Evolutionary conservation across 208 protist genomes (phyloP), one percentile per base, ranked within the genome.

Genomic region (Phytomonas francai): DNA sequence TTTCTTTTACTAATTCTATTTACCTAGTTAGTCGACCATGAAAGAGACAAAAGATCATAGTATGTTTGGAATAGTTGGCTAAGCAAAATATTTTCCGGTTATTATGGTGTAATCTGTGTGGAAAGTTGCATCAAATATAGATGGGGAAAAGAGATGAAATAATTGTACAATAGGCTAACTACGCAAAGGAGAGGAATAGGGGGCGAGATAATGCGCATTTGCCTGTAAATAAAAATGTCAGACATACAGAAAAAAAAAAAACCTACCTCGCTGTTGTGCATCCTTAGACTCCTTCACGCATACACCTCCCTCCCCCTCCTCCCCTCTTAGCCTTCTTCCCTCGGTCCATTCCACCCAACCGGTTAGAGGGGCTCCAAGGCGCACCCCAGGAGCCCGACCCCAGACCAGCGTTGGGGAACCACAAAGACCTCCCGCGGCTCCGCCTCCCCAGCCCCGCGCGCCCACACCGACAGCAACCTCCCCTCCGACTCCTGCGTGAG

Each of bases 321-420:
- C 78, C 22, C 27, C 60, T 56, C 16, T 71, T 51, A 34, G 62
- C 19, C 28, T 63, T 65, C 28, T 45, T 34, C 22, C 71, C 70
- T 2, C 65, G 62, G 4, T 22, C 33, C 22, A 11, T 59, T 39
- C 33, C 8, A 74, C 33, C 12, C 32, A 2, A 22, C 0, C 7
- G 27, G 31, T 22, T 68, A 57, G n/a, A 84, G 7, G 16, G 78
- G 69, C 39, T 89, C 82, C 62, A 95, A 80, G 5, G 80, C 75
- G 73, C 89, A 92, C 36, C 89, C 89, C 14, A 95, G 77, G 61
- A 92, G 73, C 5, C 89, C 89, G 0, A 63, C 68, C n/a, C 89
- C 89, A 0, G 31, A 32, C 89, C 89, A 92, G 16, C 73, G 72
- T 67, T 83, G 81, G 36, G 86, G 85, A 32, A 92, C 79, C 22